Percentiles rank a stretch among this genome's conserved stretches.
Conservation (phyloP, 805 yeast genomes). For the Gaillardinia entomophila region DNA sequence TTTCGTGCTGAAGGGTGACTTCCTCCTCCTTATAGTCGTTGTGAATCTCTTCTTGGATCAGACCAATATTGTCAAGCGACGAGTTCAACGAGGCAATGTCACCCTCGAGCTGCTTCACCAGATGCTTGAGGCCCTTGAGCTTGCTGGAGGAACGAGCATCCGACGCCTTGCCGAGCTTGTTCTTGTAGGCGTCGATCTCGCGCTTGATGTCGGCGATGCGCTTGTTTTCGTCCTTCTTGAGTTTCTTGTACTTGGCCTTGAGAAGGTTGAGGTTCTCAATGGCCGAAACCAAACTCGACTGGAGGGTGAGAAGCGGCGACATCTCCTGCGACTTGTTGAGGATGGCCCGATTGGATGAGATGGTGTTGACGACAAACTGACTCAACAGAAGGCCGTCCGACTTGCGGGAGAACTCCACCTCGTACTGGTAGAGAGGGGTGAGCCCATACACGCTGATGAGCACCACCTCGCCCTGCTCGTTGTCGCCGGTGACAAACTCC, state of each 20-base stretch:
- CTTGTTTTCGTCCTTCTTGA: slow-evolving; percentile 34
- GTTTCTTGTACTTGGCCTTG: slow-evolving; percentile 21
- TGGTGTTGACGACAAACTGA: slow-evolving; percentile 26
- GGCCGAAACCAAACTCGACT: slow-evolving; percentile 26
- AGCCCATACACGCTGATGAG: slow-evolving; percentile 28
- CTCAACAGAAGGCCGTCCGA: slow-evolving; percentile 8
- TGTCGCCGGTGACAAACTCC: slow-evolving; percentile 7
- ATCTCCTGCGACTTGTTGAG: slow-evolving; percentile 21
- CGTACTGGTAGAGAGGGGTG: slow-evolving; percentile 32
- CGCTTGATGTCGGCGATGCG: slow-evolving; percentile 24
- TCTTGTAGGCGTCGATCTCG: slow-evolving; percentile 25
- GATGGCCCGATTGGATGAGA: slow-evolving; percentile 12
- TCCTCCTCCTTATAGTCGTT: slow-evolving; percentile 14
- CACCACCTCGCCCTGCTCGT: slow-evolving; percentile 6
- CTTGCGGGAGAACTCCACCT: slow-evolving; percentile 21
- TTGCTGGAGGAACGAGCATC: slow-evolving; percentile 31
- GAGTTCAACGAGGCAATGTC: slow-evolving; percentile 23
- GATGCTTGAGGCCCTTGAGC: slow-evolving; percentile 34
- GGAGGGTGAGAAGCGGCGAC: slow-evolving; percentile 24
- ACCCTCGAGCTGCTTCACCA: slow-evolving; percentile 31
- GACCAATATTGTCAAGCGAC: slow-evolving; percentile 10
- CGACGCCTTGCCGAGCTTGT: slow-evolving; percentile 21
- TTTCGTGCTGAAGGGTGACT: slow-evolving; percentile 11
- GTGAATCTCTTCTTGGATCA: slow-evolving; percentile 6
- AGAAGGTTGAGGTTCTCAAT: slow-evolving; percentile 18